Evolutionary conservation across 2,329 filamentous ascomycete genomes (phyloP).

Genomic region (Colletotrichum cordylinicola): DNA sequence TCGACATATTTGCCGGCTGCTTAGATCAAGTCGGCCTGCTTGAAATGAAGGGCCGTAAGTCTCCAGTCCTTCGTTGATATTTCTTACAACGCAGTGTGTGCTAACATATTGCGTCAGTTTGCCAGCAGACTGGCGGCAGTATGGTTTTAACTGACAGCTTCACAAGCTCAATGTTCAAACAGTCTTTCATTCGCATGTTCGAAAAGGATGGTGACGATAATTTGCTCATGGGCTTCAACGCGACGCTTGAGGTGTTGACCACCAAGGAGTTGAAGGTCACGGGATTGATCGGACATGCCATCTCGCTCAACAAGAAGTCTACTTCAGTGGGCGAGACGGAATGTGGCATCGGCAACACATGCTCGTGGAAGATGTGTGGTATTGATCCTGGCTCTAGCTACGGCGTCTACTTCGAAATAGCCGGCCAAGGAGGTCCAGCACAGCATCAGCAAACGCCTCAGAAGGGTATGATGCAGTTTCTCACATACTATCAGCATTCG

Average conservation of each 20-base stretch:
- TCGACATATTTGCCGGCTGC: constrained; percentile 97
- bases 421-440: constrained; percentile 86
- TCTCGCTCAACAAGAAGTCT: constrained; percentile 98
- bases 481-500: constrained; percentile 98
- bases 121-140: constrained; percentile 95
- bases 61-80: not conserved
- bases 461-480: constrained; percentile 96
- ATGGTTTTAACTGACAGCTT: constrained; percentile 99
- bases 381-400: constrained; percentile 95
- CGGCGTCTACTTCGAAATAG: constrained; percentile 97
- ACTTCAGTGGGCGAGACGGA: constrained; percentile 97
- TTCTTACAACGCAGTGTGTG: not conserved
- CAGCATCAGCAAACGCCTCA: constrained; percentile 87
- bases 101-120: constrained; percentile 46
- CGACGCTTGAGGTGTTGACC: constrained; percentile 91
- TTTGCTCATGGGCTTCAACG: constrained; percentile 97
- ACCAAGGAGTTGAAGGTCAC: constrained; percentile 99
- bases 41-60: constrained; percentile 84
- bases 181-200: constrained; percentile 96
- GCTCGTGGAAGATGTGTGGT: constrained; percentile 99
- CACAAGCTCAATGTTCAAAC: constrained; percentile 98
- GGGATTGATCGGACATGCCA: constrained; percentile 93
- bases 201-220: constrained; percentile 97
- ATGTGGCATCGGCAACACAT: constrained; percentile 97
- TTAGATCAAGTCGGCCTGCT: constrained; percentile 95